A percentile compares a stretch with the other conserved stretches of the same genome.
These are phyloP conservation scores for Naganishia antarctica DNA, from an alignment of 768 basidiomycete genomes.

Conservation along the genomic window DNA sequence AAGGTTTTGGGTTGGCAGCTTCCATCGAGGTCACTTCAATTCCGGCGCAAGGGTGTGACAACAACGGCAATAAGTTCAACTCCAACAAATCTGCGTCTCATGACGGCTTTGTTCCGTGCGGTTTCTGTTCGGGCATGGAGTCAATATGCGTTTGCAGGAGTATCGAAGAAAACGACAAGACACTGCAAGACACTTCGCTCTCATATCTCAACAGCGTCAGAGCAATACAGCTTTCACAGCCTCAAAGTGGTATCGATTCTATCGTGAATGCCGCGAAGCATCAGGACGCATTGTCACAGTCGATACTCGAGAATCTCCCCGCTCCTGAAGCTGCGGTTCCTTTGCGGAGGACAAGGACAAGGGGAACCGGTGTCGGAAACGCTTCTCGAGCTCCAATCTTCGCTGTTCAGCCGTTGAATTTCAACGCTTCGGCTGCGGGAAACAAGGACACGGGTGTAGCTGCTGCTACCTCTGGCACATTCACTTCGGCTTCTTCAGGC, in stretches of 20 bases:
- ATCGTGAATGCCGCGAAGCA: slow-evolving; percentile 6
- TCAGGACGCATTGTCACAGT: slow-evolving; percentile 38
- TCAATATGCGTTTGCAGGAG: slow-evolving; percentile 74
- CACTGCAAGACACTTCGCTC: slow-evolving; percentile 2
- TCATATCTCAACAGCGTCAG: not conserved
- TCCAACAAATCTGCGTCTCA: not conserved
- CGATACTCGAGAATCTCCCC: slow-evolving; percentile 70
- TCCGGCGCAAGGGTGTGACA: not conserved
- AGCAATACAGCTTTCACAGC: not conserved
- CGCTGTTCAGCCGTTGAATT: slow-evolving; percentile 6
- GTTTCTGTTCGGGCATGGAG: slow-evolving; percentile 63
- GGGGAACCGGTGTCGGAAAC: not conserved
- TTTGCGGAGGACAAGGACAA: slow-evolving; percentile 57
- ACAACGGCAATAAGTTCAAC: not conserved
- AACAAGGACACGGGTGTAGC: too few relatives aligned
- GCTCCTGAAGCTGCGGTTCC: slow-evolving; percentile 77
- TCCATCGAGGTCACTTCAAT: not conserved
- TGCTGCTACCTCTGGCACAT: slow-evolving; percentile 5
- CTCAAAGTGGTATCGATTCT: slow-evolving; percentile 16
- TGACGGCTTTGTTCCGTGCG: slow-evolving; percentile 54
- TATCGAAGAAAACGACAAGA: slow-evolving; percentile 35
- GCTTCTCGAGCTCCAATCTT: slow-evolving; percentile 15
- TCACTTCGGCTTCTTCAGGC: not conserved
- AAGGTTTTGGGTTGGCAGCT: not conserved
- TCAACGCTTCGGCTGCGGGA: not conserved